Evolutionary conservation across 306 rosid genomes (phyloP), one percentile per base, ranked within the genome.

Genomic region (Inga oerstediana): DNA sequence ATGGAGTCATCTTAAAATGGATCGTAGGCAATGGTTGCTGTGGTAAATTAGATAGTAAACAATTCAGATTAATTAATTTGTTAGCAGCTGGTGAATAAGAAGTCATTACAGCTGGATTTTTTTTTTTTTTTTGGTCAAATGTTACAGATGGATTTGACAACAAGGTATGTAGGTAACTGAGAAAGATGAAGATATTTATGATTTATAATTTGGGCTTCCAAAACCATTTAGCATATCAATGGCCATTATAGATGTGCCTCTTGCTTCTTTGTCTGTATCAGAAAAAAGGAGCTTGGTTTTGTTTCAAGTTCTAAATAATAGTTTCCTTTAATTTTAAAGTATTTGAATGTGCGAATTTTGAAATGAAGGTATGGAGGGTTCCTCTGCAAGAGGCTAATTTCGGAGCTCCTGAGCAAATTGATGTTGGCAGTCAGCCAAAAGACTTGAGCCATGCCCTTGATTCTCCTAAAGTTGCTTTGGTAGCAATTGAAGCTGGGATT

Each of bases 371-470:
- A 71, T 94, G 87, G 91, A 93, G 99, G 85, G 91, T 89, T 87
- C 90, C 97, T 81, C 52, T 94, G 72, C 68, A 77, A 2, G 93
- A 84, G 66, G 94, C 87, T 85, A 84, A 92, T 81, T 89, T 95
- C 75, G 98, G 95, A 83, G 87, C 90, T 72, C 94, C 92, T 52
- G 93, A 90, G 75, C 87, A 85, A 10, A 52, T 97, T 80, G 99
- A 97, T 91, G 83, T 97, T 87, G 98, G 99, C 75, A 92, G 94
- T 90, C 99, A 97, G 81, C 97, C 99, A 34, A 91, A 90, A 89
- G 98, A 94, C 86, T 76, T 97, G 88, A 86, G 91, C 86, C 86
- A 91, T 87, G 95, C 99, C 56, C 87, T 89, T 61, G 83, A 54
- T 66, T 85, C 88, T 37, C 97, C 97, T 65, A 90, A 90, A 70